Evolutionary conservation across 257 asterid species (phyloP).

Genomic region (Lithospermum erythrorhizon): DNA sequence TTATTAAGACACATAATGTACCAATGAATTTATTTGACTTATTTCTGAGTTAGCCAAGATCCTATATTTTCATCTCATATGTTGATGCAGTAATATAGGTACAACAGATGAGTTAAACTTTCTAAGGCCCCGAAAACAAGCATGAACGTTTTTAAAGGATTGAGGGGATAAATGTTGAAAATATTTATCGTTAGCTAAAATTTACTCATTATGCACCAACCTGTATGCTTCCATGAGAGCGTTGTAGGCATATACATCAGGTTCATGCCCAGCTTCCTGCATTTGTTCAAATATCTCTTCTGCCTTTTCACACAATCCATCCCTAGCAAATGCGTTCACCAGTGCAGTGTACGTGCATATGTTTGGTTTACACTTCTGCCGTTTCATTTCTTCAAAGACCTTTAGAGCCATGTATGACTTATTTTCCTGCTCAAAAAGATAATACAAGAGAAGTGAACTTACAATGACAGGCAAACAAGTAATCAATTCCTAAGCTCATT

Average conservation of each 20-base stretch:
- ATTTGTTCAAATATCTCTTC: slow-evolving; percentile 70
- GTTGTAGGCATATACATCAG: slow-evolving; percentile 75
- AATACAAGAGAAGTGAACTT: not conserved
- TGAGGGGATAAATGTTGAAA: not conserved
- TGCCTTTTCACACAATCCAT: slow-evolving; percentile 76
- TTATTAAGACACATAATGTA: not conserved
- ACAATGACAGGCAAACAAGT: not conserved
- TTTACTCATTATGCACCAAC: slow-evolving; percentile 16
- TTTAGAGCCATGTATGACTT: slow-evolving; percentile 77
- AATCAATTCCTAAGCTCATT: too few relatives aligned
- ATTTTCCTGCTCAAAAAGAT: slow-evolving; percentile 33
- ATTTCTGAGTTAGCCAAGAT: too few relatives aligned
- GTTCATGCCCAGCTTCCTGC: slow-evolving; percentile 82
- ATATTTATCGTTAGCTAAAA: not conserved
- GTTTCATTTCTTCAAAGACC: slow-evolving; percentile 62
- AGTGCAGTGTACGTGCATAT: slow-evolving; percentile 81
- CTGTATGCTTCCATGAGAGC: slow-evolving; percentile 94
- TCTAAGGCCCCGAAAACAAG: not conserved
- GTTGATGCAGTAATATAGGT: not conserved
- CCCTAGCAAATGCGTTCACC: slow-evolving; percentile 74
- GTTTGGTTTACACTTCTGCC: slow-evolving; percentile 57
- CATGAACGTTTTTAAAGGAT: not conserved
- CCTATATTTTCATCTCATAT: too few relatives aligned
- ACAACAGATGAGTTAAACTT: not conserved
- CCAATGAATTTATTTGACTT: not conserved